Evolutionary conservation across 2,329 filamentous ascomycete genomes (phyloP), one percentile per base, ranked within the genome.

Genomic region (Nemania bipapillata): DNA sequence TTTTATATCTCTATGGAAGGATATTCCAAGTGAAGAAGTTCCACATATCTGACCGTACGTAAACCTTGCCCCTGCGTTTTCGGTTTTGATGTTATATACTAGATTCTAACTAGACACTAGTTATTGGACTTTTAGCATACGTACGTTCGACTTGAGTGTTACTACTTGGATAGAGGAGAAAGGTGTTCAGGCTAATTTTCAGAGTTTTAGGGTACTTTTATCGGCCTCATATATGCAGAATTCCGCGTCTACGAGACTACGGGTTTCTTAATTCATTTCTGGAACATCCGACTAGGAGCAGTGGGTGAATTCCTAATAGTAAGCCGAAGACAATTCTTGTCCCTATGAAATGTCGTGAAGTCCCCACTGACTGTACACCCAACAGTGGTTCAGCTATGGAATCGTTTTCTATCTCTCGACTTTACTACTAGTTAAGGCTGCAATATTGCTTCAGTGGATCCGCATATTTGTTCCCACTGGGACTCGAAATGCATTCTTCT

Each of bases 381-480:
- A 47, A 47, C n/a, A 47, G 45, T 20, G 20, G 17, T 47, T 22
- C 45, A 47, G 17, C 20, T 47, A 47, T 24, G 45, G n/a, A 4
- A 47, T 24, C n/a, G 45, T 47, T 22, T 47, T 47, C 20, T 47
- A 47, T n/a, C 45, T 22, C n/a, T 47, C 20, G 20, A 47, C 45
- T 24, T 22, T 47, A 11, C 8, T 47, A 11, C 45, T 47, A 9
- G 17, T 24, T 6, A 47, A 47, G 11, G 45, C 45, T 47, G 45
- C 45, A 11, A 47, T 47, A 47, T 24, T 47, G 20, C 20, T 47
- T 6, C 45, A 47, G 20, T 47, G 45, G 45, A 47, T 47, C n/a
- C 45, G 45, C 45, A 47, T 47, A 47, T 47, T 47, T n/a, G 45
- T 47, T 47, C 45, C 45, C n/a, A 47, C 45, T 3, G 45, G 45